These are phyloP conservation scores for Boechera retrofracta DNA, from an alignment of 345 rosid species.

Conservation along the genomic window DNA sequence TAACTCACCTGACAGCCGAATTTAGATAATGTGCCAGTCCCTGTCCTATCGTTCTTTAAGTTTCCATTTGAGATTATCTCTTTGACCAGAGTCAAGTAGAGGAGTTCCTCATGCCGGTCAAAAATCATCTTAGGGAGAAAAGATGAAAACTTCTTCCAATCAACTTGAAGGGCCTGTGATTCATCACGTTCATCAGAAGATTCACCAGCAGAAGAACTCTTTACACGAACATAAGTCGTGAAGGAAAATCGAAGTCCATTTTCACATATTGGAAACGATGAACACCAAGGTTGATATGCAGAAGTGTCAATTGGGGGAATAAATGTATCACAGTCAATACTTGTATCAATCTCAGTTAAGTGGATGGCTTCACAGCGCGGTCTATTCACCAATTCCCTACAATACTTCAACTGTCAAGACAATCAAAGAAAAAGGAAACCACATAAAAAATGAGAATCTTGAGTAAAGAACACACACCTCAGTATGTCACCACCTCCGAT, in stretches of 20 bases:
- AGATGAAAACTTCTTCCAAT: constrained; percentile 56
- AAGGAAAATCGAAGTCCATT: constrained; percentile 66
- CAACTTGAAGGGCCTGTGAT: constrained; percentile 53
- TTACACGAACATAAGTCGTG: constrained; percentile 76
- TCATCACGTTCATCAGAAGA: constrained; percentile 45
- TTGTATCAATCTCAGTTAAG: constrained; percentile 77
- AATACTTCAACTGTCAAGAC: constrained; percentile 14
- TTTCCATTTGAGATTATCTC: constrained; percentile 77
- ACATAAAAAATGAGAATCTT: not conserved
- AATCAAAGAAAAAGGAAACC: not conserved
- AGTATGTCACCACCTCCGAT: constrained; percentile 87
- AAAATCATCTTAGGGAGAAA: constrained; percentile 82
- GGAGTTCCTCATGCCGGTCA: constrained; percentile 79
- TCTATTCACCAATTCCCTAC: constrained; percentile 80
- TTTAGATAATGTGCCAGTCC: constrained; percentile 91
- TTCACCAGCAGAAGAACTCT: constrained; percentile 50
- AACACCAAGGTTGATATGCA: constrained; percentile 84
- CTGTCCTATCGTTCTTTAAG: constrained; percentile 78
- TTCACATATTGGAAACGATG: constrained; percentile 75
- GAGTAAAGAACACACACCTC: constrained; percentile 53
- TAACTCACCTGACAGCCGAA: constrained; percentile 88
- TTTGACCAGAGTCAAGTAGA: constrained; percentile 72
- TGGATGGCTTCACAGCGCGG: constrained; percentile 89
- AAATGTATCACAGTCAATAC: constrained; percentile 86
- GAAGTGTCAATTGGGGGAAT: constrained; percentile 74